Evolutionary conservation across 176 grass and related monocot genomes (phyloP), one percentile per base, ranked within the genome.

Genomic region (Saccharum spontaneum): DNA sequence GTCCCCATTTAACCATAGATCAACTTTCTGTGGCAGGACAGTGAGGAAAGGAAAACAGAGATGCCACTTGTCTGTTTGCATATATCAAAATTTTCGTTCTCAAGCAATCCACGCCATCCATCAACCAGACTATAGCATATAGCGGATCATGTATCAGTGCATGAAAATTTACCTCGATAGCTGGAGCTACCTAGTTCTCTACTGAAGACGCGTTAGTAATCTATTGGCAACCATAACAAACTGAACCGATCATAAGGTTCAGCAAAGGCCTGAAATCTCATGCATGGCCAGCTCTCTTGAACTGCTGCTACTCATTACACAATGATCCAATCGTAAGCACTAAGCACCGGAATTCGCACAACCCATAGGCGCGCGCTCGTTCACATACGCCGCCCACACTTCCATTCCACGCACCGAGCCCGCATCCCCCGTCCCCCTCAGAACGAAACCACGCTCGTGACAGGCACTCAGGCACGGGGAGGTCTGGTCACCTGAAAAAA

Each of bases 401-500:
- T 18, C 49, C 40, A 30, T 9, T 14, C 16, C 59, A 57, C 22
- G 6, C 54, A 39, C 28, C 20, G 69, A 17, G 4, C 43, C 50
- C 59, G 34, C n/a, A 17, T 8, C 7, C 7, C 45, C 12, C 28
- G 8, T 46, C 33, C 70, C 7, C 54, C 41, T 44, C 71, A 41
- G 22, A 76, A 66, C 17, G 28, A 49, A 86, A 69, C 14, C 17
- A 5, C 24, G 20, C 10, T 39, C 13, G 36, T 18, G 55, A 67
- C 30, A 69, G 39, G 6, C 15, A 12, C 60, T 26, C 61, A 3
- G n/a, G 13, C 8, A 38, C 26, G 14, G 2, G 55, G 37, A 2
- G 55, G 6, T 24, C 0, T 12, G 8, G 2, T 50, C 62, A 98
- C 92, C 95, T 85, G 95, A 95, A 83, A 95, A 98, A 28, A 98